Base-by-base conservation (phyloP, 1,284 basidiomycete species). In the Uromyces viciae-fabae region DNA sequence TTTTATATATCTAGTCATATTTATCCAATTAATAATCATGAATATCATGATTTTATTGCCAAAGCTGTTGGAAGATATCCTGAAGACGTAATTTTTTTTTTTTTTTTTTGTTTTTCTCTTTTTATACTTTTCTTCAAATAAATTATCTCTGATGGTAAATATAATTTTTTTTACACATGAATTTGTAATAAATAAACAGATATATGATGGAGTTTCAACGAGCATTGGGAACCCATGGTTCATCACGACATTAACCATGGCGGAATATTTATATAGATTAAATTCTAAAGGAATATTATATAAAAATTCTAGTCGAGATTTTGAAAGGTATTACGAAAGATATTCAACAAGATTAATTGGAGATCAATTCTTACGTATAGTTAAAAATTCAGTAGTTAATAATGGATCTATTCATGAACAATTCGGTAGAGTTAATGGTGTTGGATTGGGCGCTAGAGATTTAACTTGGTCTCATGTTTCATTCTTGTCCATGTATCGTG, bases 381-480 rank as follows among this genome's bases (percentile, higher is more conserved):
- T 56, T 40, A 46, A 62, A 28, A 60, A 54, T 33, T 68, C 25
- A 17, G 38, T 68, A 0, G 19, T 46, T 17, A 36, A 28, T 22
- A 84, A 84, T 68, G 84, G 83, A 4, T 82, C 82, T 25, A 38
- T 84, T 33, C 82, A 83, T 60, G 84, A 84, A 80, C 79, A 84
- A 80, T 84, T 84, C 66, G 81, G 82, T 73, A 78, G 83, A 7
- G 42, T 83, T 60, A 83, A 66, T 14, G 84, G 84, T 28, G 82
- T 56, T 72, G 83, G 82, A 42, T 69, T 81, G 36, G 84, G 84
- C 31, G 84, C 84, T 3, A 66, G 84, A 25, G 84, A 84, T 56
- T 68, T 84, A 4, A 84, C 84, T 36, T 84, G 84, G 84, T 81
- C 74, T 58, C 84, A 84, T 75, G 83, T 83, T 2, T 82, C 84